phyloP scores from a whole-genome alignment of 2,329 filamentous ascomycete genomes.

The Tolypocladium inflatum region DNA sequence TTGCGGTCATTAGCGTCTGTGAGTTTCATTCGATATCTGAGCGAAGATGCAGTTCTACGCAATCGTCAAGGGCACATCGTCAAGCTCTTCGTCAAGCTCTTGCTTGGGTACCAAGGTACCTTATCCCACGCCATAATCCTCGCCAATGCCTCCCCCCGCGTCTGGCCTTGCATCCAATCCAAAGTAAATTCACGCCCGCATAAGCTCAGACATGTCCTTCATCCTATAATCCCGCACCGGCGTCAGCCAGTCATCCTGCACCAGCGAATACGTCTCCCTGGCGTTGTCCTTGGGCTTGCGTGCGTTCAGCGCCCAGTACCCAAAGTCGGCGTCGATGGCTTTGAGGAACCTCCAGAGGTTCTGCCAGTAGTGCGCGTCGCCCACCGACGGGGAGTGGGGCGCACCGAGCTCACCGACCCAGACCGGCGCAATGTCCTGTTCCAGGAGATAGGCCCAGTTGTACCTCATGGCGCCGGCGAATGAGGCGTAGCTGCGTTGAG shows the following conservation, averaged over 20 bases:
- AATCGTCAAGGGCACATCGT: neutral
- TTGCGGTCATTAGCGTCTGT: too few relatives aligned
- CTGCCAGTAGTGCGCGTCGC: constrained; percentile 56
- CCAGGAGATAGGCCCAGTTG: constrained; percentile 58
- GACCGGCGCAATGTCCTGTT: constrained; percentile 38
- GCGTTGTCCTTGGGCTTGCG: constrained; percentile 49
- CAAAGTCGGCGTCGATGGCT: constrained; percentile 52
- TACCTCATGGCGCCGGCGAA: constrained; percentile 52
- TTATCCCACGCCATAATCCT: neutral
- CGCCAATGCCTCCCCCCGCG: neutral
- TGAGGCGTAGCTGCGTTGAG: constrained; percentile 50
- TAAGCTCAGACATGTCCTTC: constrained; percentile 50
- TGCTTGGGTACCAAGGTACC: neutral
- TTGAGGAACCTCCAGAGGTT: constrained; percentile 52
- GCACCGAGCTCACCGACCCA: constrained; percentile 63
- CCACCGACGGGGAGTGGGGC: constrained; percentile 39
- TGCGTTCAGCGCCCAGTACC: constrained; percentile 62
- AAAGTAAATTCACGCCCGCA: constrained; percentile 13
- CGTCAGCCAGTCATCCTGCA: constrained; percentile 56
- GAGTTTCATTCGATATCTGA: neutral
- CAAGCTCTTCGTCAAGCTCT: neutral
- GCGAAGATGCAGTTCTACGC: neutral
- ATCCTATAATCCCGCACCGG: constrained; percentile 53
- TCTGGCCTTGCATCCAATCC: neutral
- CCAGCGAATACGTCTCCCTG: constrained; percentile 50